These are phyloP conservation scores for Aspergillus niger DNA, from an alignment of 2,329 filamentous ascomycete species.

Conservation along the genomic window DNA sequence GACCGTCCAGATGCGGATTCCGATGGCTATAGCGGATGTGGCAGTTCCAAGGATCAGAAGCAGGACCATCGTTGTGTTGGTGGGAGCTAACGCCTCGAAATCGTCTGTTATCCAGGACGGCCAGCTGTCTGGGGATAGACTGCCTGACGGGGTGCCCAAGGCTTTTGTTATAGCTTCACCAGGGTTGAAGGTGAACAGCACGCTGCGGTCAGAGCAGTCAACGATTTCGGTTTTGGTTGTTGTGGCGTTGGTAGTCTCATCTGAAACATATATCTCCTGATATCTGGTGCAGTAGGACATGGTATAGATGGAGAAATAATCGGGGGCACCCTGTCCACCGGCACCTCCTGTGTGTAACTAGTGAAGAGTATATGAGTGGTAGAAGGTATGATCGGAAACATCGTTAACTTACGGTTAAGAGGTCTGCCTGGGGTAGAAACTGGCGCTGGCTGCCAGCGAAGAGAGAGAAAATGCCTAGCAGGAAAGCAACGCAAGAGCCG, in stretches of 20 bases:
- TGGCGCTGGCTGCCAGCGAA: slow-evolving; percentile 11
- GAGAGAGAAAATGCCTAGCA: slow-evolving; percentile 9
- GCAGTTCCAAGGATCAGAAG: slow-evolving; percentile 5
- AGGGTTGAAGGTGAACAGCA: slow-evolving; percentile 11
- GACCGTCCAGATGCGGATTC: neutral
- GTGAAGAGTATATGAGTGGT: neutral
- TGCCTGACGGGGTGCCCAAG: neutral
- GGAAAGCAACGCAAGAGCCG: slow-evolving; percentile 7
- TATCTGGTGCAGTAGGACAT: slow-evolving; percentile 13
- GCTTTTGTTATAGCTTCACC: neutral
- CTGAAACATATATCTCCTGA: neutral
- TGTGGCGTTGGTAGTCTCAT: slow-evolving; percentile 2
- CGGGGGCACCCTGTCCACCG: neutral
- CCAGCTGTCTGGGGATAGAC: neutral
- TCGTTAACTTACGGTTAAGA: neutral
- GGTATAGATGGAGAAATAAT: slow-evolving; percentile 11
- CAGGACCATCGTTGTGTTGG: slow-evolving; percentile 10
- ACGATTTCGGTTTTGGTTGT: neutral
- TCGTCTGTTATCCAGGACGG: slow-evolving; percentile 10
- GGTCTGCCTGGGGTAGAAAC: slow-evolving; percentile 7
- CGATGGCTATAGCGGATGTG: neutral
- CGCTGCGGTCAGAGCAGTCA: slow-evolving; percentile 8
- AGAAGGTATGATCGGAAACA: neutral
- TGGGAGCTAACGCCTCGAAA: slow-evolving; percentile 4
- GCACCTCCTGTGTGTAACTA: neutral